Evolutionary conservation across 257 asterid genomes (phyloP).

Genomic region (Lycium barbarum): DNA sequence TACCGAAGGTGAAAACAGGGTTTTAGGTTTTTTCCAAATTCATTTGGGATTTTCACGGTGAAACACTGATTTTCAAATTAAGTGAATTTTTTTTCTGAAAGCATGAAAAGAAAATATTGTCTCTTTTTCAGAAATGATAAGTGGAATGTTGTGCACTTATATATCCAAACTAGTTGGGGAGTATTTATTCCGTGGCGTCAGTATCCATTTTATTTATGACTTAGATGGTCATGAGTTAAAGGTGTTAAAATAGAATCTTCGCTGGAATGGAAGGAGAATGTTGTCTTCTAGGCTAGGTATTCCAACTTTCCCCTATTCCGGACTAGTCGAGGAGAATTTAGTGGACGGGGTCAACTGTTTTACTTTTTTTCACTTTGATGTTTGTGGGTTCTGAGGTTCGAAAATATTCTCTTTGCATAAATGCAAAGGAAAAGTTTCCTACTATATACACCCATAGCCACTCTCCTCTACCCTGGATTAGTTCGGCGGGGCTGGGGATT

Average conservation of each 20-base stretch:
- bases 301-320: neutral
- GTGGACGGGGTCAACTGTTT: neutral
- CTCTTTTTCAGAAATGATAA: too few relatives aligned
- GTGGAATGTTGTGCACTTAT: too few relatives aligned
- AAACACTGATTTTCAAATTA: too few relatives aligned
- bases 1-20: too few relatives aligned
- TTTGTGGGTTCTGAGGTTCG: neutral
- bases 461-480: neutral
- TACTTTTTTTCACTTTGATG: neutral
- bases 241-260: neutral
- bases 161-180: too few relatives aligned
- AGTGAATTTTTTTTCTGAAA: too few relatives aligned
- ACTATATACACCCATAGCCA: neutral
- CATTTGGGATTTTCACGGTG: too few relatives aligned
- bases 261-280: conserved; percentile 13
- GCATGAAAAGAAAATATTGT: too few relatives aligned
- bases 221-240: neutral
- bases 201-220: neutral
- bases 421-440: neutral
- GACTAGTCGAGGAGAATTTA: neutral
- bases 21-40: too few relatives aligned
- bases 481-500: neutral
- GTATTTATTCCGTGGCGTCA: too few relatives aligned
- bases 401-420: conserved; percentile 4
- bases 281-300: neutral